A percentile compares a stretch with the other conserved stretches of the same genome.
These are phyloP conservation scores for Penicillium desertorum DNA, from an alignment of 495 filamentous ascomycete species.

Conservation along the genomic window DNA sequence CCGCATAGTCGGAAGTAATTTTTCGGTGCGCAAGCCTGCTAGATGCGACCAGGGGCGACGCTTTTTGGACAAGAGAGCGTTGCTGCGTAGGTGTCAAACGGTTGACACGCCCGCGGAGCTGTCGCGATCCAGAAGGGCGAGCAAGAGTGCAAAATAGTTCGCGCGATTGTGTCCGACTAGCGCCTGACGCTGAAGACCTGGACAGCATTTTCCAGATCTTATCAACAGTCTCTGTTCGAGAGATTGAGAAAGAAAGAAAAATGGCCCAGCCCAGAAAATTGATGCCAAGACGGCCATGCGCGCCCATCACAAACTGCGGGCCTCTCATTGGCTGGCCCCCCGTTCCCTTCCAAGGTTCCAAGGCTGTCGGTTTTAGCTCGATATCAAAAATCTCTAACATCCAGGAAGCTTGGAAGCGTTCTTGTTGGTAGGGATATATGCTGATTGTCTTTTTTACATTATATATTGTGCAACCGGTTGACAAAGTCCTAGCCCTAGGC, in stretches of 20 bases:
- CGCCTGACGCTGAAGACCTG: slow-evolving; percentile 33
- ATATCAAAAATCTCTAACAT: background rate
- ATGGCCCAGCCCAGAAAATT: slow-evolving; percentile 30
- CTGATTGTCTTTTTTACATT: background rate
- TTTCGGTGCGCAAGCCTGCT: background rate
- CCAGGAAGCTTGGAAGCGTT: background rate
- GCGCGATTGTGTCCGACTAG: slow-evolving; percentile 30
- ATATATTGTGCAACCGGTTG: background rate
- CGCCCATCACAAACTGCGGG: slow-evolving; percentile 30
- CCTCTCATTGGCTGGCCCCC: slow-evolving; percentile 32
- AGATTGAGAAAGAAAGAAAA: slow-evolving; percentile 20
- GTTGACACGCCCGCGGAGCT: slow-evolving; percentile 30
- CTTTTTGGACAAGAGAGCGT: slow-evolving; percentile 16
- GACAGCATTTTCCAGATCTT: slow-evolving; percentile 36
- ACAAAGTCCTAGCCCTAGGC: background rate
- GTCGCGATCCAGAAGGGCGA: slow-evolving; percentile 28
- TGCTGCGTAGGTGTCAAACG: slow-evolving; percentile 22
- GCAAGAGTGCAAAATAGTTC: slow-evolving; percentile 28
- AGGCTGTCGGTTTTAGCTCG: background rate
- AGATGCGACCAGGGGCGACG: slow-evolving; percentile 6
- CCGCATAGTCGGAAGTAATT: background rate
- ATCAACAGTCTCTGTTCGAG: slow-evolving; percentile 1
- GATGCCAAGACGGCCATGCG: slow-evolving; percentile 32
- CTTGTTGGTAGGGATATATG: background rate
- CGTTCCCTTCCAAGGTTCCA: background rate